A percentile compares a stretch with the other conserved stretches of the same genome.
These are phyloP conservation scores for Auriscalpium orientale DNA, from an alignment of 768 basidiomycete species.

Conservation along the genomic window DNA sequence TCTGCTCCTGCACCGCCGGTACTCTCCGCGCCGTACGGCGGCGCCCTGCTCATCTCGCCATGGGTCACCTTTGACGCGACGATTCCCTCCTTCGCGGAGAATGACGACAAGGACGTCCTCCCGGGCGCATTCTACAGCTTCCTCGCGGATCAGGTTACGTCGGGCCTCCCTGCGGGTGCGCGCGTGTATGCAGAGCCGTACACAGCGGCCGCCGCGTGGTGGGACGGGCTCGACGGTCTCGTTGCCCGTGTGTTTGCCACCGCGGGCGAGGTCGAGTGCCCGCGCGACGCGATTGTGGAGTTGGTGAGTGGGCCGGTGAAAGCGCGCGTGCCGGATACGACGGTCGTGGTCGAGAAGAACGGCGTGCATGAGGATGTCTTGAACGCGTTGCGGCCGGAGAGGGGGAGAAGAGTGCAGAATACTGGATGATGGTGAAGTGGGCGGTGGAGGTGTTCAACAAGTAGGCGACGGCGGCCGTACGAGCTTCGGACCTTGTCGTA, in stretches of 20 bases:
- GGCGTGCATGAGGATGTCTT: not conserved
- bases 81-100: not conserved
- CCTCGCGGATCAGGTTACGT: not conserved
- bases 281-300: not conserved
- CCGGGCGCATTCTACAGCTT: not conserved
- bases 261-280: not conserved
- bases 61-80: conserved; percentile 4
- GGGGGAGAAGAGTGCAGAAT: not conserved
- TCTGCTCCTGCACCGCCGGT: not conserved
- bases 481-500: too few species aligned
- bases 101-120: not conserved
- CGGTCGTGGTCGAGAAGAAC: not conserved
- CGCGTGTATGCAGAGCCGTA: not conserved
- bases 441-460: not conserved
- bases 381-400: not conserved
- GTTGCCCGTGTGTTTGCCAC: not conserved
- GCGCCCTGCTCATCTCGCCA: conserved; percentile 10
- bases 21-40: conserved; percentile 1
- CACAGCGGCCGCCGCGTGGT: not conserved
- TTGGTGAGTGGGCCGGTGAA: not conserved
- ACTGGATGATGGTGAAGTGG: not conserved
- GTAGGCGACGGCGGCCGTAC: too few species aligned
- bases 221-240: not conserved
- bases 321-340: not conserved
- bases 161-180: not conserved